These are phyloP conservation scores for Pulveroboletus sp. DNA, from an alignment of 768 basidiomycete genomes.

Conservation along the genomic window DNA sequence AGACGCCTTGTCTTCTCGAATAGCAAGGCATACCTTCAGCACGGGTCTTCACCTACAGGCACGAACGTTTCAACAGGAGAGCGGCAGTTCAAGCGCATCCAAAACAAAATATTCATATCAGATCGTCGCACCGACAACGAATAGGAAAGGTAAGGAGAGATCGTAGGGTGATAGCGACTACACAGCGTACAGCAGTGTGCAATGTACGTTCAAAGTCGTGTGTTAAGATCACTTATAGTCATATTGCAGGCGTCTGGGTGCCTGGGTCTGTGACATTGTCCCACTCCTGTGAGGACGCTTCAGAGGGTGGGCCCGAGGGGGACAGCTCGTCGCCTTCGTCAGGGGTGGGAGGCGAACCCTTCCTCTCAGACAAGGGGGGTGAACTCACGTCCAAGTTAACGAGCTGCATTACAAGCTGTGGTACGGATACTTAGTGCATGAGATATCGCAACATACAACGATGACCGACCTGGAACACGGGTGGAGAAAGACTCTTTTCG, in stretches of 20 bases:
- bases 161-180: slow-evolving; percentile 21
- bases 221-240: slow-evolving; percentile 29
- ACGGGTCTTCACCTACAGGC: slow-evolving; percentile 53
- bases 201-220: slow-evolving; percentile 26
- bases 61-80: slow-evolving; percentile 10
- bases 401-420: slow-evolving; percentile 72
- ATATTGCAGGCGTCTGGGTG: slow-evolving; percentile 44
- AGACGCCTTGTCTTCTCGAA: slow-evolving; percentile 3
- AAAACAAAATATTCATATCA: slow-evolving; percentile 51
- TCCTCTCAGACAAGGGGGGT: slow-evolving; percentile 38
- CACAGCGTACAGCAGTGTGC: slow-evolving; percentile 30
- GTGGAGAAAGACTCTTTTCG: slow-evolving; percentile 80
- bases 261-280: slow-evolving; percentile 80
- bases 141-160: slow-evolving; percentile 18
- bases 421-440: slow-evolving; percentile 5
- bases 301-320: slow-evolving; percentile 73
- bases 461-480: slow-evolving; percentile 66
- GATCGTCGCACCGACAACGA: slow-evolving; percentile 36
- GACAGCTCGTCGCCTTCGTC: slow-evolving; percentile 55
- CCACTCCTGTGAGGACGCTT: slow-evolving; percentile 88
- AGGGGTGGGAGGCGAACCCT: slow-evolving; percentile 25
- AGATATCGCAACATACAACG: not conserved
- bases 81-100: slow-evolving; percentile 14
- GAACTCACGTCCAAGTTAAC: slow-evolving; percentile 86
- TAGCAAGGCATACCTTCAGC: slow-evolving; percentile 66